A percentile compares a stretch with the other conserved stretches of the same genome.
Evolutionary conservation across 2,329 filamentous ascomycete species (phyloP).

Genomic region (Tricladium varicosporioides): DNA sequence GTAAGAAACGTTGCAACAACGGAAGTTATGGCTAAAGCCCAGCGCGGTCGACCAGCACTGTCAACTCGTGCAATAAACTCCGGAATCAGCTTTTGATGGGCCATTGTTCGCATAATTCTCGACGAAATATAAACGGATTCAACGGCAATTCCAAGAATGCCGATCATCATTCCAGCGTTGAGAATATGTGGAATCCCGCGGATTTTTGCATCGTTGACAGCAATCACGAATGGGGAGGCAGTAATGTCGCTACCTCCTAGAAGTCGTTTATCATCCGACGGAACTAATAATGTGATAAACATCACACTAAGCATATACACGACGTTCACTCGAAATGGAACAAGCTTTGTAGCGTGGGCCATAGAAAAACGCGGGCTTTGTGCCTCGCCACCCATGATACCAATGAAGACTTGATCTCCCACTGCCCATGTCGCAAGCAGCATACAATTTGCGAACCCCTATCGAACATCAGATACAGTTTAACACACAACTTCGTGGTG

Average conservation of each 20-base stretch:
- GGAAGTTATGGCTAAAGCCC: conserved; percentile 10
- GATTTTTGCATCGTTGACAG: conserved; percentile 17
- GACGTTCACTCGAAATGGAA: conserved; percentile 12
- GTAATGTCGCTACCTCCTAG: conserved; percentile 18
- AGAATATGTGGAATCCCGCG: conserved; percentile 17
- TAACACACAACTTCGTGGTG: too few relatives aligned
- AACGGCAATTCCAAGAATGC: conserved; percentile 9
- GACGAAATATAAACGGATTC: conserved; percentile 27
- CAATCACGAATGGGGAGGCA: conserved; percentile 23
- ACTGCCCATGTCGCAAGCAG: conserved; percentile 20
- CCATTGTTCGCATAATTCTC: conserved; percentile 25
- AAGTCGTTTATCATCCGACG: conserved; percentile 17
- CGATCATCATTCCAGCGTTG: conserved; percentile 19
- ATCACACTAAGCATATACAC: conserved; percentile 13
- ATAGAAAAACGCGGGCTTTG: conserved; percentile 15
- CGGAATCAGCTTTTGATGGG: conserved; percentile 15
- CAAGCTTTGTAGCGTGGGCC: conserved; percentile 14
- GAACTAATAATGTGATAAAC: conserved; percentile 21
- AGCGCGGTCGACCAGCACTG: conserved; percentile 10
- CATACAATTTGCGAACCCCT: conserved; percentile 31
- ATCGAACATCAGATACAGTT: too few relatives aligned
- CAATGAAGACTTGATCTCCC: conserved; percentile 29
- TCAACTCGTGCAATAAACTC: conserved; percentile 15
- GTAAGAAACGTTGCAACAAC: conserved; percentile 11
- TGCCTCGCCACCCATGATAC: conserved; percentile 27